phyloP scores from a whole-genome alignment of 2,329 filamentous ascomycete genomes.

The Kalmusia sp. region DNA sequence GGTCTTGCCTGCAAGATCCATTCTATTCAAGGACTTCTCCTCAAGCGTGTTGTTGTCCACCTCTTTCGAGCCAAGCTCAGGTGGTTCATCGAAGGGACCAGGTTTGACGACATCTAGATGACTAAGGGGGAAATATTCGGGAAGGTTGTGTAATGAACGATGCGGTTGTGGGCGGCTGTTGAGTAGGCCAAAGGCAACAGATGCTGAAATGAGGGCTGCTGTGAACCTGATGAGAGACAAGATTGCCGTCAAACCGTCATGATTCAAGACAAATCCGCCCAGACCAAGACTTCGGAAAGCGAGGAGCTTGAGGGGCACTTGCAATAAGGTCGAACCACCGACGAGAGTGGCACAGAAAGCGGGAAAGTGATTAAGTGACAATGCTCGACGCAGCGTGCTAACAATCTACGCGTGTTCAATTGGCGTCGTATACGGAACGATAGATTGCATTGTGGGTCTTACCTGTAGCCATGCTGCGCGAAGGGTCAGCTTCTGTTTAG shows the following conservation, averaged over 20 bases:
- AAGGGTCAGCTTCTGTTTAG: conserved; percentile 24
- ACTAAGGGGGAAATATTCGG: conserved; percentile 8
- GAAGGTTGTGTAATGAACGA: not conserved
- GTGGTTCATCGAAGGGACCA: conserved; percentile 35
- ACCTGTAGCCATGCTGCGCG: conserved; percentile 31
- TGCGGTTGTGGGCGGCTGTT: conserved; percentile 46
- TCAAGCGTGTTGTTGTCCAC: conserved; percentile 13
- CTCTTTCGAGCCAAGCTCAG: conserved; percentile 17
- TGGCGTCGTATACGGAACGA: not conserved
- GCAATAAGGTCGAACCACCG: conserved; percentile 58
- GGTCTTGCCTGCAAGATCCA: conserved; percentile 70
- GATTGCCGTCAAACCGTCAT: not conserved
- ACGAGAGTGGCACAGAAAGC: conserved; percentile 60
- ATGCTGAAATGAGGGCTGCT: conserved; percentile 57
- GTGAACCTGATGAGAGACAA: conserved; percentile 47
- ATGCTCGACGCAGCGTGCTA: conserved; percentile 45
- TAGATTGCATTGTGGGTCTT: conserved; percentile 8
- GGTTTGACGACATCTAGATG: conserved; percentile 20
- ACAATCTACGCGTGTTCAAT: conserved; percentile 13
- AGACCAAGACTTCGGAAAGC: conserved; percentile 13
- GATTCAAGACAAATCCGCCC: conserved; percentile 18
- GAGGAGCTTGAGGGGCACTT: conserved; percentile 36
- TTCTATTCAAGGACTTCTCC: conserved; percentile 17
- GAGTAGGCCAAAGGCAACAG: conserved; percentile 56
- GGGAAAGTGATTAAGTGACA: conserved; percentile 58